phyloP scores from a whole-genome alignment of 441 rosid species.

The Aquilaria agallochum region DNA sequence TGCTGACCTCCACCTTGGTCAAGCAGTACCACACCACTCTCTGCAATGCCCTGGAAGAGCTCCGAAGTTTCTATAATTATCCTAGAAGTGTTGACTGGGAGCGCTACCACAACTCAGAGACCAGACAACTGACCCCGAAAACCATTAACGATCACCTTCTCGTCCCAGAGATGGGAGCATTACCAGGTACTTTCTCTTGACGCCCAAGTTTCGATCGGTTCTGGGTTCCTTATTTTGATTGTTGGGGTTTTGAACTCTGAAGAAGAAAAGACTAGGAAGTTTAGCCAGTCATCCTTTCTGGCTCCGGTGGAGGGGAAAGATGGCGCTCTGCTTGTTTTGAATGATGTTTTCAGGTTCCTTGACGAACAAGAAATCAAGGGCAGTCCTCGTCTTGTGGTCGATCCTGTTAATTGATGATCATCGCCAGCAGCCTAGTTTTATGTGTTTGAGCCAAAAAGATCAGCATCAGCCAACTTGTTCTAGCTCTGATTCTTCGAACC shows the following conservation, averaged over 20 bases:
- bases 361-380: background rate
- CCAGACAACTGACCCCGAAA: conserved; percentile 13
- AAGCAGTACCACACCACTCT: conserved; percentile 19
- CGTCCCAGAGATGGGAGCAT: background rate
- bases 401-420: background rate
- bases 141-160: conserved; percentile 6
- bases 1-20: conserved; percentile 10
- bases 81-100: conserved; percentile 20
- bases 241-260: background rate
- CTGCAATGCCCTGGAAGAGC: conserved; percentile 6
- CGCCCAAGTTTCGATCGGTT: background rate
- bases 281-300: conserved; percentile 2
- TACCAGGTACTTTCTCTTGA: background rate
- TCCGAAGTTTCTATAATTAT: conserved; percentile 26
- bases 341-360: conserved; percentile 6
- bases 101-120: conserved; percentile 21
- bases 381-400: background rate
- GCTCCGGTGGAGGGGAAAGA: background rate
- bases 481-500: too few relatives aligned
- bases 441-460: too few relatives aligned
- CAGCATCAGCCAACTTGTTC: too few relatives aligned
- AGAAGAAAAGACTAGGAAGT: background rate
- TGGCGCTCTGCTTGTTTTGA: background rate
- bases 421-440: background rate
- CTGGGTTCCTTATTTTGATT: background rate